Percentiles rank a stretch among this genome's conserved stretches.
Evolutionary conservation across 345 rosid species (phyloP).

Genomic region (Ceriops decandra): DNA sequence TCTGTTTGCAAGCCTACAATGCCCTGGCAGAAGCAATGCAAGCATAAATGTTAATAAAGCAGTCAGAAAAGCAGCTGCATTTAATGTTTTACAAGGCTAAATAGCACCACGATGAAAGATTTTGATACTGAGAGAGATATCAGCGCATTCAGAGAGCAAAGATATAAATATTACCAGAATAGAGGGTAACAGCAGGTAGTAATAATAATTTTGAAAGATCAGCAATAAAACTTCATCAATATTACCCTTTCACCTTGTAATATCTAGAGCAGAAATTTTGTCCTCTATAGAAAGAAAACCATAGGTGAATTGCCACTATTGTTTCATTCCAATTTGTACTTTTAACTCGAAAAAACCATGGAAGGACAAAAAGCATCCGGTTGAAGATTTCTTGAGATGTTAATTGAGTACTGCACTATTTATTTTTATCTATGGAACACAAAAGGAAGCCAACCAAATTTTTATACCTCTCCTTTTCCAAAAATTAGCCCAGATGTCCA

Average conservation of each 20-base stretch:
- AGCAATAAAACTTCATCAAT: too few relatives aligned
- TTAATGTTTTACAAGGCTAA: neutral
- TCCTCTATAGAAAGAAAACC: too few relatives aligned
- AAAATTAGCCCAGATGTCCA: conserved; percentile 96
- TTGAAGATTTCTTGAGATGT: too few relatives aligned
- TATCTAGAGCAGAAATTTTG: too few relatives aligned
- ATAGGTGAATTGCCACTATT: too few relatives aligned
- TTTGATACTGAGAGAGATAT: neutral
- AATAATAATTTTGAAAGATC: too few relatives aligned
- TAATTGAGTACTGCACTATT: too few relatives aligned
- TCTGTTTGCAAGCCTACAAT: conserved; percentile 77
- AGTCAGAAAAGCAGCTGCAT: neutral
- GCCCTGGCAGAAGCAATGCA: conserved; percentile 46
- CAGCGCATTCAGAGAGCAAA: neutral
- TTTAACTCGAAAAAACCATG: too few relatives aligned
- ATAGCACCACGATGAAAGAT: neutral
- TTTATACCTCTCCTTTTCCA: conserved; percentile 84
- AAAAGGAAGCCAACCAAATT: conserved; percentile 11
- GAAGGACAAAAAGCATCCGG: too few relatives aligned
- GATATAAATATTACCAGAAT: neutral
- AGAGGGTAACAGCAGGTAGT: too few relatives aligned
- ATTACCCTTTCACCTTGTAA: too few relatives aligned
- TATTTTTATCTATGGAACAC: neutral
- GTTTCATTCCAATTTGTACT: too few relatives aligned
- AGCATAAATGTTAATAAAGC: neutral